Evolutionary conservation across 805 yeast genomes (phyloP).

Genomic region (Debaryomyces maramus): DNA sequence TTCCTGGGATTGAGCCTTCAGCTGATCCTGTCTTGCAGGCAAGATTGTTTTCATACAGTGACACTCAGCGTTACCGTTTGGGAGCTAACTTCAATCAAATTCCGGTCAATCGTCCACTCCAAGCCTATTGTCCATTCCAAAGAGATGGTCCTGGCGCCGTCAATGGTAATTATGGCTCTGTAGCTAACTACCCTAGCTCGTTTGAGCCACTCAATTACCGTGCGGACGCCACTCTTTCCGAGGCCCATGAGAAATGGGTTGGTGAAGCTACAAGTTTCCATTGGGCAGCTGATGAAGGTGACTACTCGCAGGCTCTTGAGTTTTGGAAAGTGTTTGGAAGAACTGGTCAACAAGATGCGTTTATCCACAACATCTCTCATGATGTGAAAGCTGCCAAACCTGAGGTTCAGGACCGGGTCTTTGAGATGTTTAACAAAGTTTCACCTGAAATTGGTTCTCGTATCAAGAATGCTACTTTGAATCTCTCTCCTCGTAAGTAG

Average conservation of each 20-base stretch:
- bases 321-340: slow-evolving; percentile 78
- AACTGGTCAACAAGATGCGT: slow-evolving; percentile 79
- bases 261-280: slow-evolving; percentile 85
- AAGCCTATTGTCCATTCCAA: slow-evolving; percentile 59
- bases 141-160: slow-evolving; percentile 78
- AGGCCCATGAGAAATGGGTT: slow-evolving; percentile 76
- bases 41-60: slow-evolving; percentile 72
- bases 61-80: slow-evolving; percentile 75
- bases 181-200: slow-evolving; percentile 72
- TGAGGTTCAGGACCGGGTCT: slow-evolving; percentile 74
- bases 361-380: slow-evolving; percentile 80
- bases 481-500: slow-evolving; percentile 49
- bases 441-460: slow-evolving; percentile 63
- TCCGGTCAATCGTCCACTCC: slow-evolving; percentile 81
- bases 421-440: slow-evolving; percentile 74
- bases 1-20: slow-evolving; percentile 73
- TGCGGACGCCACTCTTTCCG: slow-evolving; percentile 45
- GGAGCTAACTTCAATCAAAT: slow-evolving; percentile 77
- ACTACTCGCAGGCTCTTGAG: slow-evolving; percentile 73
- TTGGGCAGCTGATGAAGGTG: slow-evolving; percentile 76
- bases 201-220: slow-evolving; percentile 51
- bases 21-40: slow-evolving; percentile 79
- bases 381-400: slow-evolving; percentile 72
- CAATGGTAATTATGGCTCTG: slow-evolving; percentile 66
- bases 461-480: slow-evolving; percentile 63